Base-by-base conservation (phyloP, 2,329 filamentous ascomycete genomes). In the Fusarium sp. region DNA sequence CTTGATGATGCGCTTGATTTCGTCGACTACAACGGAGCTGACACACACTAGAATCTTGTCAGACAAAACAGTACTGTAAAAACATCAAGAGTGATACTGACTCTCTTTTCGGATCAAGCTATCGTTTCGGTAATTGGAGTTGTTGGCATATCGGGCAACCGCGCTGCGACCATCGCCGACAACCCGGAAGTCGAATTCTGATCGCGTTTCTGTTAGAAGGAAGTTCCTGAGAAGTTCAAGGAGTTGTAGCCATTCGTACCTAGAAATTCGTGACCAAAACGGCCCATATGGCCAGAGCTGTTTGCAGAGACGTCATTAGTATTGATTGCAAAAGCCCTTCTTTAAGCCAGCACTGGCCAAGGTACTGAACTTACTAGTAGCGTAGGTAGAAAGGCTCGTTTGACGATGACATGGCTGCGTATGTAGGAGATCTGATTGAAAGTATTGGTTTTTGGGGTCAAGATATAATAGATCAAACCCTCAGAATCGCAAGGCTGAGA, bases 61-160 rank as follows among this genome's bases (percentile, higher is more conserved):
- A 76, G 72, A 32, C 14, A 34, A 32, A 40, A 15, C 20, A n/a
- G 12, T 16, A 5, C 3, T 9, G 4, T 22, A 14, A 16, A 18
- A 8, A 22, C 22, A 29, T 18, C 10, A 20, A 22, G 24, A 29
- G 34, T 30, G 51, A 45, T n/a, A 81, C 94, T 75, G 86, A 98
- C 96, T 99, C 86, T 99, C 96, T 95, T 99, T 99, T 72, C 96
- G 92, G 79, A 99, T 99, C 75, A 99, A 85, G 70, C 95, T 98
- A 80, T 99, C 96, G 83, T 99, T 99, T 78, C 96, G 91, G 84
- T 99, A 99, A 83, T 99, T 99, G 62, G 95, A 98, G 83, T 99
- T 99, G 87, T 99, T 99, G 71, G 96, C 96, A 83, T 99, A 99
- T 82, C 96, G 91, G 32, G 95, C 94, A 55, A 96, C 93, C 10